Conservation (phyloP, 352 stramenopile species). For the Albugo laibachii region DNA sequence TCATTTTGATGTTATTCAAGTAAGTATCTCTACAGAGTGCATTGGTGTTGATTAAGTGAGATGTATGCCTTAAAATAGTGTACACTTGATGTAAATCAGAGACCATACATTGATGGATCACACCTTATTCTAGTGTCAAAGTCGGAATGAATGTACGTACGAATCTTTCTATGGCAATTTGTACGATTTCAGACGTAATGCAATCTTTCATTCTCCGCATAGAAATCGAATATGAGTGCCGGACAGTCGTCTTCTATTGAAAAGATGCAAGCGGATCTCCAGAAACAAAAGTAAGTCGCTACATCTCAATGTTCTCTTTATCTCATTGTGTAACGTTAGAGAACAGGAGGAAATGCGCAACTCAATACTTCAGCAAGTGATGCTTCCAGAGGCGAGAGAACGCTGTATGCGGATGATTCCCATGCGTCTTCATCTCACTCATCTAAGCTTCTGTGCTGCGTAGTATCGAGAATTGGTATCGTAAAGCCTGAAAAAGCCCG, state of each 20-base stretch:
- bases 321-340: constrained; percentile 5
- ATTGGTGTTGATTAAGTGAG: no score
- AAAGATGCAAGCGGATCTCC: constrained; percentile 69
- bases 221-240: no score
- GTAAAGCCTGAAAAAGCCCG: constrained; percentile 76
- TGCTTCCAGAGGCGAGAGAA: constrained; percentile 58
- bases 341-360: constrained; percentile 69
- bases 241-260: constrained; percentile 26
- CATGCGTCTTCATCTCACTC: background rate
- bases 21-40: no score
- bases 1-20: no score
- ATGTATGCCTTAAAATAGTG: no score
- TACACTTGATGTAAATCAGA: no score
- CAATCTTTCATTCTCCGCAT: no score
- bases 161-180: no score
- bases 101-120: no score
- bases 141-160: no score
- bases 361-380: constrained; percentile 54
- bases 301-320: background rate
- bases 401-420: constrained; percentile 26
- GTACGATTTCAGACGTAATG: no score
- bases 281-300: constrained; percentile 49
- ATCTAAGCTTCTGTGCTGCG: background rate
- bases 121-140: no score
- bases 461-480: constrained; percentile 75